phyloP scores from a whole-genome alignment of 164 flowering plant species.

The Cinnamomum micranthum region DNA sequence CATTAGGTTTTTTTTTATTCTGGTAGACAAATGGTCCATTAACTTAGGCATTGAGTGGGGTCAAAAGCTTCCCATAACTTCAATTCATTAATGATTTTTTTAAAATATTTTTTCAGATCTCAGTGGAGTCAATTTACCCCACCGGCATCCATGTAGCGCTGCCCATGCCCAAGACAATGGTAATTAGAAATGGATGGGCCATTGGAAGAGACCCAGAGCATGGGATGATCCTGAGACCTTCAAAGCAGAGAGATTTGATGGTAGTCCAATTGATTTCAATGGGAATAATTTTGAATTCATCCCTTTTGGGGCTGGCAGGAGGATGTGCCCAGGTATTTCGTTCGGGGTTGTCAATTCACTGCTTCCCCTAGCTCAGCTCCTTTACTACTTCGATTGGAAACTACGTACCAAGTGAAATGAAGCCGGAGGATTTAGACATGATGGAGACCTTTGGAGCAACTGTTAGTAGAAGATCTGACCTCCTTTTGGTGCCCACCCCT shows the following conservation, averaged over 20 bases:
- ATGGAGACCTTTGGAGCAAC: constrained; percentile 18
- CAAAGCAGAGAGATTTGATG: constrained; percentile 21
- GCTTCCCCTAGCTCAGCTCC: too few species aligned
- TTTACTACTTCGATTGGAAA: too few species aligned
- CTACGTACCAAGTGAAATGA: too few species aligned
- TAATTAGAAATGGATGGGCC: constrained; percentile 35
- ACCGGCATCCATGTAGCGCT: too few species aligned
- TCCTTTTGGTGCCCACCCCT: background rate
- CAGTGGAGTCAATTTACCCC: too few species aligned
- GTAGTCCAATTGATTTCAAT: constrained; percentile 15
- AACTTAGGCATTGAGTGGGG: too few species aligned
- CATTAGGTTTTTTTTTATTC: too few species aligned
- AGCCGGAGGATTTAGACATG: constrained; percentile 13
- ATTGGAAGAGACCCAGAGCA: constrained; percentile 28
- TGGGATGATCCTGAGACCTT: constrained; percentile 21
- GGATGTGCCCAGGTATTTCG: too few species aligned
- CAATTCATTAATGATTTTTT: too few species aligned
- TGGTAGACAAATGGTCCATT: too few species aligned
- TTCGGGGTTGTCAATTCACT: too few species aligned
- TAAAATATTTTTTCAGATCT: background rate
- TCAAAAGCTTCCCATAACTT: too few species aligned
- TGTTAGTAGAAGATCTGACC: background rate
- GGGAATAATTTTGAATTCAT: constrained; percentile 19
- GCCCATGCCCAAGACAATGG: constrained; percentile 5
- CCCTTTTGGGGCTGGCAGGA: constrained; percentile 23